Base-by-base conservation (phyloP, 2,329 filamentous ascomycete genomes). In the Leptographium procerum region DNA sequence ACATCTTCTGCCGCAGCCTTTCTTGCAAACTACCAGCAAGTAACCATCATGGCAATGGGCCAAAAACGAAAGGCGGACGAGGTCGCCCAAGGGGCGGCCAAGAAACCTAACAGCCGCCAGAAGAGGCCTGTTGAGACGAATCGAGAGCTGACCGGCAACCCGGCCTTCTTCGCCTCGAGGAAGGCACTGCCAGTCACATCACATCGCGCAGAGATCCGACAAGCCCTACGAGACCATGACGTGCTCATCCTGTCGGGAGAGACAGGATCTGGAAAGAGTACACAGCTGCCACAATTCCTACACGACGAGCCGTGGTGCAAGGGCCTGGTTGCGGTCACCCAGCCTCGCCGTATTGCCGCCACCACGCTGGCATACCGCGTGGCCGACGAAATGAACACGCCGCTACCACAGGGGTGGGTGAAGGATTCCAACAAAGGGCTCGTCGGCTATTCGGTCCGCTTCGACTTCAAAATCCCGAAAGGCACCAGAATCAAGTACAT, bases 261-360 rank as follows among this genome's bases (percentile, higher is more conserved):
- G 71, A 99, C 94, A 0, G 94, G 94, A 69, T 95, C 89, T 16
- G 94, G 94, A 69, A 99, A 99, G 73, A 95, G 89, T 75, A 99
- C 94, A 0, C 94, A 99, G 71, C 86, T 96, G 0, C 92, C 94
- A 0, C 94, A 97, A 67, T 96, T 96, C 62, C 75, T 99, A 9
- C 82, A 87, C 52, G 71, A 75, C 29, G 88, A 96, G 67, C 73
- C 82, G 8, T 97, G 91, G 91, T 96, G 91, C 69, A 88, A 88
- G 13, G 89, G 89, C 0, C 86, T 88, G 66, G 90, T 99, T 63
- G 94, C 91, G 9, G 90, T 97, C 61, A 99, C 95, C 0, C 91
- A 99, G 69, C 95, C 94, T 0, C 84, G 94, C 68, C 84, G 94
- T 71, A 91, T 99, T 1, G 95, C 94, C 22, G 94, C 95, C 0